phyloP scores from a whole-genome alignment of 805 yeast species.

The Isabelozyma pseudorhagii region DNA sequence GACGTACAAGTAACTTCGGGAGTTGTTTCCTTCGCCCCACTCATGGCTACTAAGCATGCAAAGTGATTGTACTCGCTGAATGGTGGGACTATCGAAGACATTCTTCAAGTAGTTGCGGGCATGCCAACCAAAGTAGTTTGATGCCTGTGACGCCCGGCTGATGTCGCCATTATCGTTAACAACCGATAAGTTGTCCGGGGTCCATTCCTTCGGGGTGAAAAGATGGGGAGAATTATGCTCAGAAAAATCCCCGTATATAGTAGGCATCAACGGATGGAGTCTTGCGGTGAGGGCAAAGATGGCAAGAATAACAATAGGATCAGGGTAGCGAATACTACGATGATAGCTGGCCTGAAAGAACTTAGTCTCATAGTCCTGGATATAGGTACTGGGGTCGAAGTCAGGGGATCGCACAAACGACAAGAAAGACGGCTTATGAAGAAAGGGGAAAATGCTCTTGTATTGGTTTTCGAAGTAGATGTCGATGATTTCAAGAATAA shows the following conservation, averaged over 20 bases:
- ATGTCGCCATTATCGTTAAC: conserved; percentile 3
- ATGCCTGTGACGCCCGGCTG: conserved; percentile 24
- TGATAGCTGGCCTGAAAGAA: conserved; percentile 9
- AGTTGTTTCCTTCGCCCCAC: conserved; percentile 39
- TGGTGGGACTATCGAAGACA: conserved; percentile 35
- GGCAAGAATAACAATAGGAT: conserved; percentile 31
- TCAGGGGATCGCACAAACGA: conserved; percentile 13
- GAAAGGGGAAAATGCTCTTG: conserved; percentile 21
- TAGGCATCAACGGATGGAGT: conserved; percentile 26
- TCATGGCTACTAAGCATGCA: conserved; percentile 36
- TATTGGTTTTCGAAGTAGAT: conserved; percentile 23
- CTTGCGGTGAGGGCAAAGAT: conserved; percentile 34
- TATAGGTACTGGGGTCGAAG: conserved; percentile 17
- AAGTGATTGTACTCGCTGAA: conserved; percentile 36
- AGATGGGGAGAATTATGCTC: conserved; percentile 21
- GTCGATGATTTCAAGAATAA: conserved; percentile 15
- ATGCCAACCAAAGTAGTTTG: conserved; percentile 38
- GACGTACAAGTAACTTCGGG: conserved; percentile 32
- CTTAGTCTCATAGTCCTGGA: conserved; percentile 11
- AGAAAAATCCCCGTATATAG: conserved; percentile 28
- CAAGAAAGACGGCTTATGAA: conserved; percentile 20
- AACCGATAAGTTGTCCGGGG: background rate
- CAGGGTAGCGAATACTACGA: conserved; percentile 13
- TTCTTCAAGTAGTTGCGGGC: conserved; percentile 27
- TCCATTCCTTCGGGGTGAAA: conserved; percentile 18